A percentile compares a stretch with the other conserved stretches of the same genome.
phyloP scores from a whole-genome alignment of 768 basidiomycete genomes.

The Mycena leptocephala region DNA sequence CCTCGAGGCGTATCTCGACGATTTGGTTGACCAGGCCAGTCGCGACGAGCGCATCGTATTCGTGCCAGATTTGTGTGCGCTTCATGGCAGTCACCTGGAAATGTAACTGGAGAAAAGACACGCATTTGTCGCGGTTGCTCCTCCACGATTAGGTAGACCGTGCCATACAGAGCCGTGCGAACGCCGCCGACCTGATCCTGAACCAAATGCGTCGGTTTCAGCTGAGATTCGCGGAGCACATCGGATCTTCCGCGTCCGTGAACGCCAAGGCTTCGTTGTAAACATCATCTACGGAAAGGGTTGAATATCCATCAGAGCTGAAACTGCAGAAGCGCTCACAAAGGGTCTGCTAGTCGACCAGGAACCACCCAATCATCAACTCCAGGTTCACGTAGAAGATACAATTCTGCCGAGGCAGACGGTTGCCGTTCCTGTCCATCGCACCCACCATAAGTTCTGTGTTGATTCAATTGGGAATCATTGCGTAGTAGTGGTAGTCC shows the following conservation, averaged over 20 bases:
- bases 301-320: neutral
- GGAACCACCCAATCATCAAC: neutral
- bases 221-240: neutral
- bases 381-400: slow-evolving; percentile 21
- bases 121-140: neutral
- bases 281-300: too few relatives aligned
- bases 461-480: neutral
- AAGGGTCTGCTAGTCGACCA: neutral
- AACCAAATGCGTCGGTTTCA: neutral
- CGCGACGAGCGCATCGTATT: neutral
- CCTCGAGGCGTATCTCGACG: neutral
- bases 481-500: neutral
- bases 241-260: too few relatives aligned
- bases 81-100: too few relatives aligned
- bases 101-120: too few relatives aligned
- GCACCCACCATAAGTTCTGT: slow-evolving; percentile 1
- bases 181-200: neutral
- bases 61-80: neutral
- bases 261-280: neutral
- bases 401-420: neutral
- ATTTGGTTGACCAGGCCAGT: neutral
- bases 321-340: neutral
- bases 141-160: neutral
- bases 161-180: neutral
- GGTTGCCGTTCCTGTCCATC: neutral